Evolutionary conservation across 495 filamentous ascomycete species (phyloP).

Genomic region (Usnea hakonensis): DNA sequence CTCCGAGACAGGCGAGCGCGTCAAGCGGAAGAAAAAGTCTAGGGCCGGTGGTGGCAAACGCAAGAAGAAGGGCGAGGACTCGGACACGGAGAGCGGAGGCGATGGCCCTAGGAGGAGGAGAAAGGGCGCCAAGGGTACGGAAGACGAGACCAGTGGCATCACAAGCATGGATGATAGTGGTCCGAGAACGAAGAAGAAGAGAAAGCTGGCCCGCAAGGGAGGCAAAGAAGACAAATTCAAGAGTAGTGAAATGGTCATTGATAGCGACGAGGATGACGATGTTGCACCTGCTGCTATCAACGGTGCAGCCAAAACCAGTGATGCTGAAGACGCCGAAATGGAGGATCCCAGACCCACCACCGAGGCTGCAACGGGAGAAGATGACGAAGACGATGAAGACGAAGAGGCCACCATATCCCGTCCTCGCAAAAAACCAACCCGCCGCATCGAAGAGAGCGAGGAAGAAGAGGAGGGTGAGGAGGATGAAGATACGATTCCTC

Average conservation of each 20-base stretch:
- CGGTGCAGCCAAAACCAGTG: conserved; percentile 28
- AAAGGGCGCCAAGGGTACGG: conserved; percentile 25
- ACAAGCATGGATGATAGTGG: conserved; percentile 24
- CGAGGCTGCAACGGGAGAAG: background rate
- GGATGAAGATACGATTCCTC: conserved; percentile 3
- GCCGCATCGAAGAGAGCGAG: conserved; percentile 15
- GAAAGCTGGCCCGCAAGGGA: conserved; percentile 48
- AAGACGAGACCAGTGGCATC: conserved; percentile 10
- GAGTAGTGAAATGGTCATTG: conserved; percentile 70
- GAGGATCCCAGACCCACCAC: conserved; percentile 1
- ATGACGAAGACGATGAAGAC: conserved; percentile 14
- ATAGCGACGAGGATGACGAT: conserved; percentile 57
- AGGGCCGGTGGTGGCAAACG: conserved; percentile 42
- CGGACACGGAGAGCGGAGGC: conserved; percentile 42
- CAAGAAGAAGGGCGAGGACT: conserved; percentile 59
- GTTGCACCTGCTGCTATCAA: conserved; percentile 28
- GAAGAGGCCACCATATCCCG: conserved; percentile 8
- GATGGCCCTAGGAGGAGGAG: conserved; percentile 27
- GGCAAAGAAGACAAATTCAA: conserved; percentile 57
- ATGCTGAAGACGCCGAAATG: conserved; percentile 16
- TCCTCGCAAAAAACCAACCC: conserved; percentile 8
- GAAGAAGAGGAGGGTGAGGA: conserved; percentile 11
- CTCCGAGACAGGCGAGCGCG: conserved; percentile 65
- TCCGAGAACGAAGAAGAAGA: conserved; percentile 45
- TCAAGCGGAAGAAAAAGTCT: conserved; percentile 63